A percentile compares a stretch with the other conserved stretches of the same genome.
These are phyloP conservation scores for Oenanthe javanica DNA, from an alignment of 140 eudicot genomes.

Conservation along the genomic window DNA sequence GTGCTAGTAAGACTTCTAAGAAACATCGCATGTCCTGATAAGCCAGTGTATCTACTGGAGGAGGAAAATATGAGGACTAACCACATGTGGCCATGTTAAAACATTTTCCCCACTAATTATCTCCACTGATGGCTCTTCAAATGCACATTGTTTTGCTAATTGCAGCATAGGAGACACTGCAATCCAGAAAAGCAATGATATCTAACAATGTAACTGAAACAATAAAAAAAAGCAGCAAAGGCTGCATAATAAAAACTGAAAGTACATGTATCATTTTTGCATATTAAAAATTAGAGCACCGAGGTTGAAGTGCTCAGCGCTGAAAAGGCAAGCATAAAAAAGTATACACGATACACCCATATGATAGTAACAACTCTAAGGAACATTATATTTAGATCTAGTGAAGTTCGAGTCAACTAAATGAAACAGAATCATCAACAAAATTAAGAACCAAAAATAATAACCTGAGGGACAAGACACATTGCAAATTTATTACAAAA, in stretches of 20 bases:
- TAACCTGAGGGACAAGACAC: background rate
- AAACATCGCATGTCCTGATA: background rate
- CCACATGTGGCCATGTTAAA: conserved; percentile 96
- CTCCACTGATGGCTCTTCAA: conserved; percentile 99
- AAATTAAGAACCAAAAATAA: background rate
- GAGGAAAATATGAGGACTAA: conserved; percentile 25
- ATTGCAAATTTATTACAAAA: background rate
- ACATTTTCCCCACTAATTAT: conserved; percentile 77
- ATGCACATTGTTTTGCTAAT: conserved; percentile 94
- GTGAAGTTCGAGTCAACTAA: background rate
- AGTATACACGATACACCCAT: background rate
- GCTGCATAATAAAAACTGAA: background rate
- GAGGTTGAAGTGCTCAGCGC: background rate
- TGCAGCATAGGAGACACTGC: conserved; percentile 94
- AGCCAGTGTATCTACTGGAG: background rate
- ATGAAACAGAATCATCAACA: background rate
- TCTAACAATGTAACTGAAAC: background rate
- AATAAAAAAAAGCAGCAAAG: background rate
- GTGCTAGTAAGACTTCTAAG: background rate
- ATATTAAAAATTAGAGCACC: background rate
- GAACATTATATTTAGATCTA: background rate
- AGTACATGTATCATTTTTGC: background rate
- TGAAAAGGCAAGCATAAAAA: background rate
- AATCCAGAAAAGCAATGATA: conserved; percentile 1
- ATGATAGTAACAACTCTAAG: background rate